These are phyloP conservation scores for Nasturtium officinale DNA, from an alignment of 345 rosid species.

Conservation along the genomic window DNA sequence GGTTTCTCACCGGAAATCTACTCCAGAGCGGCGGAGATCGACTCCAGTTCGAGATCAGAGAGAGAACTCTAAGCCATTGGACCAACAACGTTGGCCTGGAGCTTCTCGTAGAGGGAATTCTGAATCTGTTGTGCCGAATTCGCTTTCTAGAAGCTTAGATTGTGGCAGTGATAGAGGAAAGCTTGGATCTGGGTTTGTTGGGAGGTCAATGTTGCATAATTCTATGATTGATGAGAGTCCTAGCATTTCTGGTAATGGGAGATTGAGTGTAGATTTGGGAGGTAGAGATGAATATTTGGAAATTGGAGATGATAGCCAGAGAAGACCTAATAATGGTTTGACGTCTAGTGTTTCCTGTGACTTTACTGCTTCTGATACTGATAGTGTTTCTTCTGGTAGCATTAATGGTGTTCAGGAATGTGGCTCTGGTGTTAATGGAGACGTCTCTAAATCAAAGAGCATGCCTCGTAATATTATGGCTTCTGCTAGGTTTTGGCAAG, in stretches of 20 bases:
- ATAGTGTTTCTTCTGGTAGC: constrained; percentile 82
- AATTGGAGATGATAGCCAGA: constrained; percentile 43
- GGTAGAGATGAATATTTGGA: constrained; percentile 45
- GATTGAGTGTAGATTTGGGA: constrained; percentile 58
- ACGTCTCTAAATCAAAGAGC: constrained; percentile 53
- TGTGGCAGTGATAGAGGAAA: constrained; percentile 60
- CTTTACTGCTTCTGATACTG: constrained; percentile 78
- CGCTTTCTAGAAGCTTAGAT: constrained; percentile 77
- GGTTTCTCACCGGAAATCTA: constrained; percentile 56
- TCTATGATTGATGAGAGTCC: constrained; percentile 61
- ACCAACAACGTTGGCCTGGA: constrained; percentile 78
- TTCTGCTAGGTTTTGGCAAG: constrained; percentile 98
- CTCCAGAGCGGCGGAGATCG: constrained; percentile 75
- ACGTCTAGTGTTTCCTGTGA: constrained; percentile 57
- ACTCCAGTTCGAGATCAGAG: constrained; percentile 52
- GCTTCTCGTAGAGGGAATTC: constrained; percentile 45
- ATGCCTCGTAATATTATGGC: constrained; percentile 62
- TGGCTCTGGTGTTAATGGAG: constrained; percentile 52
- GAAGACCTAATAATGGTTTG: constrained; percentile 47
- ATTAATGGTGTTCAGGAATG: constrained; percentile 58
- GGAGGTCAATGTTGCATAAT: constrained; percentile 65
- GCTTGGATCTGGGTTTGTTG: constrained; percentile 59
- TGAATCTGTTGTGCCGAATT: constrained; percentile 44
- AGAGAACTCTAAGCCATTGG: constrained; percentile 66
- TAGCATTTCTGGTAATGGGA: constrained; percentile 49